A percentile compares a stretch with the other conserved stretches of the same genome.
phyloP scores from a whole-genome alignment of 495 filamentous ascomycete genomes.

The Podospora comata region DNA sequence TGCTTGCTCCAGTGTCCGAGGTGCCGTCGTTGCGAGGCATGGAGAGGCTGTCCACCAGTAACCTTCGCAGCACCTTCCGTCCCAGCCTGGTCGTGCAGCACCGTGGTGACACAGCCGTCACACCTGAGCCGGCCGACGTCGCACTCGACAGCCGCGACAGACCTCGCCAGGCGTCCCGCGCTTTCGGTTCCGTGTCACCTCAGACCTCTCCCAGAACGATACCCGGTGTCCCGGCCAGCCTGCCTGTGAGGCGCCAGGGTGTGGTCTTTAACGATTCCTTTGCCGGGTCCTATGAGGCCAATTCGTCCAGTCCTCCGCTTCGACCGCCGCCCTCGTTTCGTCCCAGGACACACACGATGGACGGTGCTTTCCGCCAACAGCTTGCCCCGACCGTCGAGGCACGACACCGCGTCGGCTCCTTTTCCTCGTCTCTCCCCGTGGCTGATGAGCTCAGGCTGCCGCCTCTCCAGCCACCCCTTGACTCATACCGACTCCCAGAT shows the following conservation, averaged over 20 bases:
- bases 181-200: conserved; percentile 36
- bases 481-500: conserved; percentile 40
- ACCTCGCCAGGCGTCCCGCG: conserved; percentile 29
- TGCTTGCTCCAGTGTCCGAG: conserved; percentile 29
- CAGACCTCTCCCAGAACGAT: conserved; percentile 47
- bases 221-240: conserved; percentile 28
- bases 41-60: conserved; percentile 26
- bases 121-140: conserved; percentile 49
- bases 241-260: conserved; percentile 44
- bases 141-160: conserved; percentile 26
- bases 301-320: conserved; percentile 37
- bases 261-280: conserved; percentile 52
- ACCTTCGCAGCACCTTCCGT: conserved; percentile 30
- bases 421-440: conserved; percentile 47
- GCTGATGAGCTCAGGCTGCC: conserved; percentile 41
- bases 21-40: conserved; percentile 21
- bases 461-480: conserved; percentile 35
- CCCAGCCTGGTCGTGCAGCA: conserved; percentile 20
- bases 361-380: conserved; percentile 47
- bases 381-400: conserved; percentile 37
- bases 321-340: conserved; percentile 37
- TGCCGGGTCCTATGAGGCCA: conserved; percentile 39
- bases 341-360: conserved; percentile 53
- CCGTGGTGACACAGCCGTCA: conserved; percentile 50
- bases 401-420: conserved; percentile 53